phyloP scores from a whole-genome alignment of 768 basidiomycete genomes.

The Suillus placidus region DNA sequence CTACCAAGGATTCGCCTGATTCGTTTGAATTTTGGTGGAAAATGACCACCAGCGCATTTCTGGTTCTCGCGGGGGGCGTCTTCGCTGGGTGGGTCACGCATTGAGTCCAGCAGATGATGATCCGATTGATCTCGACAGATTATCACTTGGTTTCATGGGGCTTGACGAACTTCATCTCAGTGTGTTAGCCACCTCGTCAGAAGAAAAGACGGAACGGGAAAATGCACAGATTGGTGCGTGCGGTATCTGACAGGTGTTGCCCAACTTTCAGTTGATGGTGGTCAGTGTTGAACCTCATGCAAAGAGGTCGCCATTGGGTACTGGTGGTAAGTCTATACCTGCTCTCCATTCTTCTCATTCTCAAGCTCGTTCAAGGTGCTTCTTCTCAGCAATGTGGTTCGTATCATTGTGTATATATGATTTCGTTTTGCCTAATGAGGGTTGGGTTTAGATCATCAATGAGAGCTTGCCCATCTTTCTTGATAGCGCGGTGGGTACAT shows the following conservation, averaged over 20 bases:
- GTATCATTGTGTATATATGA: slow-evolving; percentile 28
- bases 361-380: slow-evolving; percentile 57
- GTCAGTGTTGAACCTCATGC: slow-evolving; percentile 56
- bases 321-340: slow-evolving; percentile 71
- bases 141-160: slow-evolving; percentile 93
- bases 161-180: slow-evolving; percentile 89
- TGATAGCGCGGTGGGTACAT: slow-evolving; percentile 58
- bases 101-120: background rate
- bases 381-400: slow-evolving; percentile 83
- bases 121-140: slow-evolving; percentile 41
- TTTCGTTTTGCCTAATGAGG: background rate
- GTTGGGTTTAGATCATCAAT: slow-evolving; percentile 61
- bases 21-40: slow-evolving; percentile 78
- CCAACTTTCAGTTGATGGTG: slow-evolving; percentile 9
- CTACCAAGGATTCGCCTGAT: slow-evolving; percentile 36
- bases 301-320: slow-evolving; percentile 86
- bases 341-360: slow-evolving; percentile 15
- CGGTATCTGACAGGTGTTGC: background rate
- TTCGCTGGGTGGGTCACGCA: slow-evolving; percentile 77
- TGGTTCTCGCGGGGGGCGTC: slow-evolving; percentile 86
- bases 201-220: slow-evolving; percentile 60
- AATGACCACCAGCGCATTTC: slow-evolving; percentile 58
- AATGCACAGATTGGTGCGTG: slow-evolving; percentile 72
- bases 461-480: slow-evolving; percentile 84
- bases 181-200: slow-evolving; percentile 81